Evolutionary conservation across 108 stramenopile species (phyloP).

Genomic region (Discostella stelligeroides): DNA sequence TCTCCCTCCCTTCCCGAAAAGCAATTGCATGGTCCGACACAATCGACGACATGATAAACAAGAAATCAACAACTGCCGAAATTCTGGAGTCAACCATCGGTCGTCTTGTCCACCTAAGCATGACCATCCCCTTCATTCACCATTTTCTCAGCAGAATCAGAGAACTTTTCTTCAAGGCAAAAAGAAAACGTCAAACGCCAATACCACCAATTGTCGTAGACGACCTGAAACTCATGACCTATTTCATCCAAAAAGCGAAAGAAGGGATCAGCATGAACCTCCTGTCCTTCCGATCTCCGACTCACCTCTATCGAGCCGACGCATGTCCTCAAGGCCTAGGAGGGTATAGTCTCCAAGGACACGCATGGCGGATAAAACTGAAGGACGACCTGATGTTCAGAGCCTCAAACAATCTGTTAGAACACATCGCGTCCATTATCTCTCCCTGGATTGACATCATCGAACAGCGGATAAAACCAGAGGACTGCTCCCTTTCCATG

Average conservation of each 20-base stretch:
- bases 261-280: conserved; percentile 29
- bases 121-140: conserved; percentile 13
- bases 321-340: conserved; percentile 33
- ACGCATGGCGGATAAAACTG: conserved; percentile 28
- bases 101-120: conserved; percentile 12
- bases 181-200: not conserved
- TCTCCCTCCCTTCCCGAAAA: conserved; percentile 26
- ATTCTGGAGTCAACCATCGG: conserved; percentile 27
- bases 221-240: not conserved
- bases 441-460: not conserved
- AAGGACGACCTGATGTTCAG: not conserved
- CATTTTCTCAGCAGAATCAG: conserved; percentile 32
- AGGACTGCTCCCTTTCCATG: not conserved
- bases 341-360: conserved; percentile 27
- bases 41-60: not conserved
- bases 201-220: not conserved
- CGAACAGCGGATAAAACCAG: not conserved
- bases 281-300: conserved; percentile 11
- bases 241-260: conserved; percentile 8
- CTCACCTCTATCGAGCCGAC: conserved; percentile 14
- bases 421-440: conserved; percentile 12
- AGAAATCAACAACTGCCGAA: not conserved
- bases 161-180: not conserved
- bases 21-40: conserved; percentile 3
- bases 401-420: conserved; percentile 38